phyloP scores from a whole-genome alignment of 345 rosid genomes.

The Citrus medica region DNA sequence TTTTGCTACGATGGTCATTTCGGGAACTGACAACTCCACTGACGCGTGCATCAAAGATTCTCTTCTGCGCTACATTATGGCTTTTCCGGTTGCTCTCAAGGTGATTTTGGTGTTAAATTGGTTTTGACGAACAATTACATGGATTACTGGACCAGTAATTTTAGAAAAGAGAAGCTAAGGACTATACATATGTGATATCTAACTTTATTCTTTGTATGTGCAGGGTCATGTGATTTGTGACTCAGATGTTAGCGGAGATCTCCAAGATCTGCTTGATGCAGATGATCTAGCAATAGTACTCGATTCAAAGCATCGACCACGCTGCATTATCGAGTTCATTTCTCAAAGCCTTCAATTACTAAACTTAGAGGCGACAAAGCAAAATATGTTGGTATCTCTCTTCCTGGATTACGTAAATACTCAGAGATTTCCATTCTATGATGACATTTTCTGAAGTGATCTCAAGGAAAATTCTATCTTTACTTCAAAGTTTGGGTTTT shows the following conservation, averaged over 20 bases:
- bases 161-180: neutral
- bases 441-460: neutral
- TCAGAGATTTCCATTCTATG: neutral
- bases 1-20: conserved; percentile 61
- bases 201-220: conserved; percentile 12
- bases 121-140: neutral
- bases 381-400: conserved; percentile 56
- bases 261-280: conserved; percentile 50
- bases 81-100: conserved; percentile 89
- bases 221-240: conserved; percentile 83
- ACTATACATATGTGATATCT: neutral
- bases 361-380: conserved; percentile 58
- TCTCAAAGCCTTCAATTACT: conserved; percentile 64
- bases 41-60: conserved; percentile 43
- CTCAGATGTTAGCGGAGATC: conserved; percentile 69
- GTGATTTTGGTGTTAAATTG: conserved; percentile 27
- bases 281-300: conserved; percentile 77
- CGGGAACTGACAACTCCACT: conserved; percentile 36
- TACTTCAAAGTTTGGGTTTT: neutral
- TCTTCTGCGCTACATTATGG: conserved; percentile 69
- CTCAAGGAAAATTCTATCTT: neutral
- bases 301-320: conserved; percentile 73
- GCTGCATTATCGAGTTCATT: conserved; percentile 72
- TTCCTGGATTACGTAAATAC: conserved; percentile 1
- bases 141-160: neutral